A percentile compares a stretch with the other conserved stretches of the same genome.
These are phyloP conservation scores for Melanogaster broomeanus DNA, from an alignment of 768 basidiomycete genomes.

Conservation along the genomic window DNA sequence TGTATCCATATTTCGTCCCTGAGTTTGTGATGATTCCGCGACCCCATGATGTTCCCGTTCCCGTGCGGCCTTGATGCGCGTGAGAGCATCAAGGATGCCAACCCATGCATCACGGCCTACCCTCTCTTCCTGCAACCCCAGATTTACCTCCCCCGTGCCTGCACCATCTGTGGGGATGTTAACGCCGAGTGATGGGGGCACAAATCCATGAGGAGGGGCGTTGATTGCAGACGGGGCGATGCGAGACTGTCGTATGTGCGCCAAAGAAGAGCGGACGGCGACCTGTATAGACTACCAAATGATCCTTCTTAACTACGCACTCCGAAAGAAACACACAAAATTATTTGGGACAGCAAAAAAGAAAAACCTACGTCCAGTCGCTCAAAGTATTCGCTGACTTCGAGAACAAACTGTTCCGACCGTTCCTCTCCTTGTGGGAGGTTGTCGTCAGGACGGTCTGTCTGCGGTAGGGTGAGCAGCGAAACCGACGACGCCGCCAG, in stretches of 20 bases:
- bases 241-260: conserved; percentile 78
- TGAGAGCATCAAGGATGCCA: conserved; percentile 68
- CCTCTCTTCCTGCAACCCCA: conserved; percentile 77
- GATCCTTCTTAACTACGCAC: background rate
- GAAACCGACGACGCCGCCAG: conserved; percentile 79
- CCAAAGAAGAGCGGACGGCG: conserved; percentile 74
- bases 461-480: conserved; percentile 80
- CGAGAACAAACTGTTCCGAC: conserved; percentile 82
- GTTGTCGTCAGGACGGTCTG: conserved; percentile 64
- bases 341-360: background rate
- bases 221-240: conserved; percentile 89
- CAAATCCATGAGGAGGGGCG: conserved; percentile 69
- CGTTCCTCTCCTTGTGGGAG: conserved; percentile 82
- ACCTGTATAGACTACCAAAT: conserved; percentile 66
- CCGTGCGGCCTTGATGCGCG: conserved; percentile 54
- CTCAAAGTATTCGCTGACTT: conserved; percentile 85
- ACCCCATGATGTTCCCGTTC: conserved; percentile 21
- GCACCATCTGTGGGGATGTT: conserved; percentile 52
- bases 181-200: conserved; percentile 79
- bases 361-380: conserved; percentile 66
- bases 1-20: conserved; percentile 18
- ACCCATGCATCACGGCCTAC: conserved; percentile 79
- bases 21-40: conserved; percentile 10
- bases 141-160: conserved; percentile 37
- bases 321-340: background rate